phyloP scores from a whole-genome alignment of 1,139 yeast genomes.

The Hansenula lynferdii region DNA sequence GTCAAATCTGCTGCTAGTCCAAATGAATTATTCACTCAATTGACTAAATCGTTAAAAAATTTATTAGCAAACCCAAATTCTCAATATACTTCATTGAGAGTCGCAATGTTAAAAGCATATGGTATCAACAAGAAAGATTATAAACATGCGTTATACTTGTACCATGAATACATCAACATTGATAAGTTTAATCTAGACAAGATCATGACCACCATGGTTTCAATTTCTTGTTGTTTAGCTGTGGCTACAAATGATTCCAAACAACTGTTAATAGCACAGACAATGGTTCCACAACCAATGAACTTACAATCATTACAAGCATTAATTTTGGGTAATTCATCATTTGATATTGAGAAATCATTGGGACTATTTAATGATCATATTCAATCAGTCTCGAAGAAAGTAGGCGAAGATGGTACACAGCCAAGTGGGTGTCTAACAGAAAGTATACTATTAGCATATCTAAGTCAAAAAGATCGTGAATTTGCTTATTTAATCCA shows the following conservation, averaged over 20 bases:
- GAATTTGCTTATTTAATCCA: constrained; percentile 59
- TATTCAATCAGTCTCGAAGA: constrained; percentile 29
- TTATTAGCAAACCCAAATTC: not conserved
- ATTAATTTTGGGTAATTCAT: constrained; percentile 42
- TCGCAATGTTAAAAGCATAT: constrained; percentile 27
- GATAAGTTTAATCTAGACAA: constrained; percentile 34
- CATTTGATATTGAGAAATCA: constrained; percentile 39
- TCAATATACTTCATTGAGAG: constrained; percentile 7
- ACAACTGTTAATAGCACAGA: constrained; percentile 40
- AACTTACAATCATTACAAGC: constrained; percentile 36
- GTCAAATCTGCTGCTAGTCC: too few species aligned
- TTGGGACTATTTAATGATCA: constrained; percentile 49
- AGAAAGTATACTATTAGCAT: constrained; percentile 47
- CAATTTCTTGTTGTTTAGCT: constrained; percentile 38
- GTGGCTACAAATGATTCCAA: constrained; percentile 30
- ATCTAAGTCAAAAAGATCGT: constrained; percentile 47
- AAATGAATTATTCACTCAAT: not conserved
- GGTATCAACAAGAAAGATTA: constrained; percentile 37
- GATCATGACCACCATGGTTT: constrained; percentile 30
- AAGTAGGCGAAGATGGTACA: constrained; percentile 29
- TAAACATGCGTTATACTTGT: constrained; percentile 36
- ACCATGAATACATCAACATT: constrained; percentile 40
- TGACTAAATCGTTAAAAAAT: constrained; percentile 4
- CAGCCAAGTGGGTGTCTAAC: constrained; percentile 46
- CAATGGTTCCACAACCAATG: constrained; percentile 35